Evolutionary conservation across 2,329 filamentous ascomycete species (phyloP).

Genomic region (Talaromyces sp.): DNA sequence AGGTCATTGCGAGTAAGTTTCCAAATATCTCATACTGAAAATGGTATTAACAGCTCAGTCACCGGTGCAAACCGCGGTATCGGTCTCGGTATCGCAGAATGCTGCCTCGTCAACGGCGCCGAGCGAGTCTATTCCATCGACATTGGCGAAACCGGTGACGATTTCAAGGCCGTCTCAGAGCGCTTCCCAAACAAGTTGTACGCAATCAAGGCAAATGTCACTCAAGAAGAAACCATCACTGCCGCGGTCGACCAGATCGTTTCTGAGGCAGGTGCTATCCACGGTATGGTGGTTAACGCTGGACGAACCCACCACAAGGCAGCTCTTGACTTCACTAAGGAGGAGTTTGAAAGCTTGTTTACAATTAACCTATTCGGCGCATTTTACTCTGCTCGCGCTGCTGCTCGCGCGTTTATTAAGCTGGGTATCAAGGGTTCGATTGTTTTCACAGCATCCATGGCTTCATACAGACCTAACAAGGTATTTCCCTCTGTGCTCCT

Average conservation of each 20-base stretch:
- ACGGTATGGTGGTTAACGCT: constrained; percentile 45
- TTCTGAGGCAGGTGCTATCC: constrained; percentile 36
- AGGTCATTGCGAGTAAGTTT: neutral
- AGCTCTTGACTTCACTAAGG: constrained; percentile 40
- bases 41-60: constrained; percentile 18
- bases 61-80: constrained; percentile 41
- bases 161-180: constrained; percentile 37
- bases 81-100: constrained; percentile 46
- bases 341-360: constrained; percentile 38
- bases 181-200: constrained; percentile 41
- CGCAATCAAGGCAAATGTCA: constrained; percentile 48
- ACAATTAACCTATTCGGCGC: constrained; percentile 40
- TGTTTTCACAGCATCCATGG: constrained; percentile 50
- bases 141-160: constrained; percentile 32
- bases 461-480: constrained; percentile 48
- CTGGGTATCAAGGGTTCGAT: constrained; percentile 35
- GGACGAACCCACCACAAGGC: constrained; percentile 46
- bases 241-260: constrained; percentile 43
- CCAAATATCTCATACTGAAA: neutral
- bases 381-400: constrained; percentile 27
- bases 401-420: constrained; percentile 36
- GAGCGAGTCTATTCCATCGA: constrained; percentile 41
- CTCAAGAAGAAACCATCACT: constrained; percentile 40
- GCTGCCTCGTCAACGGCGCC: constrained; percentile 46
- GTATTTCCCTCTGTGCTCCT: neutral